phyloP scores from a whole-genome alignment of 306 rosid species.

The Begonia peltatifolia region DNA sequence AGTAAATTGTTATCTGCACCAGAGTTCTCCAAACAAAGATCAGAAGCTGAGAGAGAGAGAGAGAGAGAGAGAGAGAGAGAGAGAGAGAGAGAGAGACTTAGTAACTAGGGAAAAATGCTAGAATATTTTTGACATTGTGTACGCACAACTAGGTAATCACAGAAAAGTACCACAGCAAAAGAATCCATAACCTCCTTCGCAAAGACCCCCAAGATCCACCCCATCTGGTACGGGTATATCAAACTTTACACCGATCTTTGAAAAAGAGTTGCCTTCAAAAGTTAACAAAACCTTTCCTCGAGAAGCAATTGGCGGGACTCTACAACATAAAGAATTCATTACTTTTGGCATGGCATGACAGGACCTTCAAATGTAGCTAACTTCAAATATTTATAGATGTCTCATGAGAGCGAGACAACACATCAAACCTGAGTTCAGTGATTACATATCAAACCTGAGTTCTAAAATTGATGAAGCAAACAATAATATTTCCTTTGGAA shows the following conservation, averaged over 20 bases:
- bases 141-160: not conserved
- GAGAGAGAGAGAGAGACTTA: not conserved
- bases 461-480: too few species aligned
- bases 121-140: too few species aligned
- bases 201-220: conserved; percentile 93
- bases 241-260: conserved; percentile 86
- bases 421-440: too few species aligned
- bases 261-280: conserved; percentile 72
- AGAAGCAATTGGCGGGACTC: conserved; percentile 72
- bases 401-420: too few species aligned
- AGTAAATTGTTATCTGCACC: conserved; percentile 73
- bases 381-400: too few species aligned
- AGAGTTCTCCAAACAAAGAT: conserved; percentile 80
- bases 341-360: not conserved
- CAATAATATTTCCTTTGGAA: too few species aligned
- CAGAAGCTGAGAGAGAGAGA: conserved; percentile 21
- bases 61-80: not conserved
- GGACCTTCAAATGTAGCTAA: too few species aligned
- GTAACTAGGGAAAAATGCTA: not conserved
- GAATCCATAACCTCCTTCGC: conserved; percentile 75
- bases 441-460: too few species aligned
- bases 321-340: conserved; percentile 12
- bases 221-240: conserved; percentile 82
- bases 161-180: conserved; percentile 64
- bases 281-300: conserved; percentile 77